Conservation (phyloP, 805 yeast species). For the Clavispora vitiphila region DNA sequence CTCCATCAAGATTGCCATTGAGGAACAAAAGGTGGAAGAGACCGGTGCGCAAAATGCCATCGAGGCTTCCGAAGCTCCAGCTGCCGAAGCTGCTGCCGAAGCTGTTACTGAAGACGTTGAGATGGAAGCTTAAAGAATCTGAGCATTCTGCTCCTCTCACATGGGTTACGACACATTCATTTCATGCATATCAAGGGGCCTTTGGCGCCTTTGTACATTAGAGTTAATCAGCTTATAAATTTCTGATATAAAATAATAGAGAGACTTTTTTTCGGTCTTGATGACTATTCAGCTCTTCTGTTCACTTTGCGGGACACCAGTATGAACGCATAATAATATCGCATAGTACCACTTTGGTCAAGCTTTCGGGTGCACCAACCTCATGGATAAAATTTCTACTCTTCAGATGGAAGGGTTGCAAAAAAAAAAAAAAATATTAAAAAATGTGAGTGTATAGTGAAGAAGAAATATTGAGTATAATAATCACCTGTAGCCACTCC, state of each 20-base stretch:
- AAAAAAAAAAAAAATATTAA: not conserved
- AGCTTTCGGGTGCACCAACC: not conserved
- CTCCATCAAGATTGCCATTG: conserved; percentile 24
- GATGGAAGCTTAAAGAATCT: conserved; percentile 12
- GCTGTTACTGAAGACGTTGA: conserved; percentile 10
- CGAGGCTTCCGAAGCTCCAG: conserved; percentile 11
- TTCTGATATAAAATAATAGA: conserved; percentile 9
- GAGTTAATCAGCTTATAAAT: conserved; percentile 6
- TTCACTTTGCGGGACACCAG: not conserved
- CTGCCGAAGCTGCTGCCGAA: conserved; percentile 10
- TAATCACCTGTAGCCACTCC: not conserved
- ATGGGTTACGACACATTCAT: conserved; percentile 5
- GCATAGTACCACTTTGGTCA: not conserved
- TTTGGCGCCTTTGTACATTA: conserved; percentile 12
- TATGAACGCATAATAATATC: conserved; percentile 1
- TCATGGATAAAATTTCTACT: not conserved
- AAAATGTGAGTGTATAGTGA: not conserved
- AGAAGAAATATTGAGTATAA: not conserved
- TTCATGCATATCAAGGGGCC: conserved; percentile 5
- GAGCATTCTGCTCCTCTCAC: not conserved
- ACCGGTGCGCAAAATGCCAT: conserved; percentile 1
- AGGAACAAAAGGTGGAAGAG: conserved; percentile 4
- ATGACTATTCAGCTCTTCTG: conserved; percentile 2
- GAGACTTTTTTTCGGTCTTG: conserved; percentile 5
- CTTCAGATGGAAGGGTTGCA: too few relatives aligned